Evolutionary conservation across 306 rosid species (phyloP).

Genomic region (Herpetospermum pedunculosum): DNA sequence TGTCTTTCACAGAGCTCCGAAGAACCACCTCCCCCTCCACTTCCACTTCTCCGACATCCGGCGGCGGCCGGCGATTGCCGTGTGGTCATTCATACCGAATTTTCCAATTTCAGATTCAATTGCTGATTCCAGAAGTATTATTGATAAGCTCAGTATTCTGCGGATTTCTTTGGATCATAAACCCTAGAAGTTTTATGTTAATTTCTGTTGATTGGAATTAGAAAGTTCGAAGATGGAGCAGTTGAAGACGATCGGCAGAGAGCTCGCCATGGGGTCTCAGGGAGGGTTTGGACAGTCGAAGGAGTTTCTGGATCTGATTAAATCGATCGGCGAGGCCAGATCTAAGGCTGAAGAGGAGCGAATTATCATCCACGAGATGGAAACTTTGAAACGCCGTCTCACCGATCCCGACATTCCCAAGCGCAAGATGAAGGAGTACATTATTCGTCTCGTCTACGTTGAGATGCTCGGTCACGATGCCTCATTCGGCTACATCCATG

Average conservation of each 20-base stretch:
- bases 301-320: constrained; percentile 80
- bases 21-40: neutral
- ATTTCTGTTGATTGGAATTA: neutral
- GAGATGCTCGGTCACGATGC: constrained; percentile 96
- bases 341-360: constrained; percentile 95
- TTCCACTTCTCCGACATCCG: neutral
- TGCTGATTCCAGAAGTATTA: neutral
- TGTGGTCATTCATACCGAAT: neutral
- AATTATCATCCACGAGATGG: constrained; percentile 81
- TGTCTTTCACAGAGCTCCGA: neutral
- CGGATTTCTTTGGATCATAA: neutral
- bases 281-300: constrained; percentile 94
- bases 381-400: constrained; percentile 77
- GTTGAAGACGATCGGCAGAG: constrained; percentile 79
- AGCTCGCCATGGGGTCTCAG: constrained; percentile 95
- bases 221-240: constrained; percentile 50
- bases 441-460: constrained; percentile 74
- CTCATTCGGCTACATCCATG: constrained; percentile 88
- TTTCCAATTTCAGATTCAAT: neutral
- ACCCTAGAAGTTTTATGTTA: constrained; percentile 7
- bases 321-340: constrained; percentile 96
- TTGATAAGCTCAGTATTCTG: neutral
- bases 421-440: constrained; percentile 93
- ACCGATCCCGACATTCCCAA: constrained; percentile 76
- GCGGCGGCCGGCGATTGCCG: neutral